These are phyloP conservation scores for Stipa capillata DNA, from an alignment of 176 grass and related monocot genomes.

Conservation along the genomic window DNA sequence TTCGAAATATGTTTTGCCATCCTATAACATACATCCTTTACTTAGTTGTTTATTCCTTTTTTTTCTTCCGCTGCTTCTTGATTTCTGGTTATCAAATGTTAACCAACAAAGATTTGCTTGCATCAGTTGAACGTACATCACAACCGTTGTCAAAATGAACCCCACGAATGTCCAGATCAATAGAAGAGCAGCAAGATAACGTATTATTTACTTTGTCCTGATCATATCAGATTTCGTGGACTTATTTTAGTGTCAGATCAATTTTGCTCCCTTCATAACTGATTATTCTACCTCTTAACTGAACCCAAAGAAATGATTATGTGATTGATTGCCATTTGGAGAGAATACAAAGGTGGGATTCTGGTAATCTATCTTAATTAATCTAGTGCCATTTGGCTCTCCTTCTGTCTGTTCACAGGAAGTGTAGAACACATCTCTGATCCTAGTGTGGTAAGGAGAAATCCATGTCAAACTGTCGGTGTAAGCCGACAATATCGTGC, in stretches of 20 bases:
- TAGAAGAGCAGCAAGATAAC: background rate
- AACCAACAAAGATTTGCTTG: slow-evolving; percentile 13
- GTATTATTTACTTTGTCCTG: background rate
- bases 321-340: slow-evolving; percentile 31
- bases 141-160: background rate
- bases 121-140: background rate
- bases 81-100: background rate
- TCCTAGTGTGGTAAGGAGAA: background rate
- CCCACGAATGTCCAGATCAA: background rate
- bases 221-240: background rate
- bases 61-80: background rate
- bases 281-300: background rate
- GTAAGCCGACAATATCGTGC: background rate
- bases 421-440: background rate
- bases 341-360: background rate
- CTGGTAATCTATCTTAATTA: background rate
- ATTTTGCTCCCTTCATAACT: background rate
- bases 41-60: background rate
- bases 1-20: background rate
- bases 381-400: slow-evolving; percentile 28
- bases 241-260: background rate
- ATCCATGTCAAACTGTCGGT: background rate
- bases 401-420: background rate
- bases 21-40: background rate
- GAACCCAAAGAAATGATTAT: background rate